Conservation (phyloP, 2,329 filamentous ascomycete genomes). For the Pseudogymnoascus sp. region DNA sequence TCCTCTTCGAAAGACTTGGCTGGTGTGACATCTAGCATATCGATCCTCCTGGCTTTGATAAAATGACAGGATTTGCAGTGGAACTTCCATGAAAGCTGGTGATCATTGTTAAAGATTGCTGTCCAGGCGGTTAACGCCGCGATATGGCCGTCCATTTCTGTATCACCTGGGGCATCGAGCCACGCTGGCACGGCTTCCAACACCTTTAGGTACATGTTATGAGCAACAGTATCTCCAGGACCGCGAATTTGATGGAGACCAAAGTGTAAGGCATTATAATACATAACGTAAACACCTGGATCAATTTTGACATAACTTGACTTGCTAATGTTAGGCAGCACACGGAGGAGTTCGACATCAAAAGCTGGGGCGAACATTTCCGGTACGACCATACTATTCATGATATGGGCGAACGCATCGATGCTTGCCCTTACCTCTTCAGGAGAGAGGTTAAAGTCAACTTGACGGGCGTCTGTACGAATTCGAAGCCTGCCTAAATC, state of each 20-base stretch:
- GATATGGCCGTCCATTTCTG: not conserved
- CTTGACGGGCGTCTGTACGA: not conserved
- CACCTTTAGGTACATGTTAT: not conserved
- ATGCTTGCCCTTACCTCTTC: not conserved
- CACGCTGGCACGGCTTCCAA: not conserved
- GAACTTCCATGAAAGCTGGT: constrained; percentile 3
- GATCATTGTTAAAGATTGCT: not conserved
- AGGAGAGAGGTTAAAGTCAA: not conserved
- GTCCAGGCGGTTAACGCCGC: not conserved
- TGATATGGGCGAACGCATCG: not conserved
- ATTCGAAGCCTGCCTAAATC: constrained; percentile 7
- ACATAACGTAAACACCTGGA: constrained; percentile 1
- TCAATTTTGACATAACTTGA: not conserved
- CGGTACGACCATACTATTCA: not conserved
- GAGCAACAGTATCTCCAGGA: not conserved
- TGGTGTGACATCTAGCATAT: not conserved
- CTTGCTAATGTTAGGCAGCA: not conserved
- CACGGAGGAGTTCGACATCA: not conserved
- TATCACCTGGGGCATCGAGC: not conserved
- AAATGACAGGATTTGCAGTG: constrained; percentile 1
- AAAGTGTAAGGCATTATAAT: constrained; percentile 6
- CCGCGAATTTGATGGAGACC: constrained; percentile 2
- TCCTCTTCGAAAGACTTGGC: not conserved
- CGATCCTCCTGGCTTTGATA: not conserved
- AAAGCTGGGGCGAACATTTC: not conserved